phyloP scores from a whole-genome alignment of 768 basidiomycete genomes.

The Termitomyces eurrhizus region DNA sequence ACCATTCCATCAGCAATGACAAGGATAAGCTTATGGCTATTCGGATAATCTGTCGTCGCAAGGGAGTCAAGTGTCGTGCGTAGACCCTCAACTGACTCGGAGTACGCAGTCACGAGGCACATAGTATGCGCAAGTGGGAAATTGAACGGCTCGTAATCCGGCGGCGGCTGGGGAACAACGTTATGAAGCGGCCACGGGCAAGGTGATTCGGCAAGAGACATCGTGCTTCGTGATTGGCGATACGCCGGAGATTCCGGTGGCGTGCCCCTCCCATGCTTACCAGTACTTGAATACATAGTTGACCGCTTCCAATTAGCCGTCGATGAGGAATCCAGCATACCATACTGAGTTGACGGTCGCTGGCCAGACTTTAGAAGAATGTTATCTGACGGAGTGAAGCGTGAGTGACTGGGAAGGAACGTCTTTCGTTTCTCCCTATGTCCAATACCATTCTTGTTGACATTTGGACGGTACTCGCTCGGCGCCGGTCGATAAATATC shows the following conservation, averaged over 20 bases:
- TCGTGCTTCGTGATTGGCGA: conserved; percentile 76
- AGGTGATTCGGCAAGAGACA: conserved; percentile 67
- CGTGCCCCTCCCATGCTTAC: conserved; percentile 50
- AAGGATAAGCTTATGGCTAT: conserved; percentile 92
- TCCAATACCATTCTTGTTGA: conserved; percentile 63
- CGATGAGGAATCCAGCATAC: conserved; percentile 56
- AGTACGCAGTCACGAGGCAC: conserved; percentile 96
- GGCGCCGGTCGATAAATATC: conserved; percentile 96
- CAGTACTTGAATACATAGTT: conserved; percentile 46
- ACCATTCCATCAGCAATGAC: conserved; percentile 99
- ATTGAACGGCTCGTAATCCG: conserved; percentile 92
- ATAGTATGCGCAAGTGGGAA: conserved; percentile 94
- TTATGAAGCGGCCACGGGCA: conserved; percentile 93
- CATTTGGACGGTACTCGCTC: conserved; percentile 85
- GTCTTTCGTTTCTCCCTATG: conserved; percentile 55
- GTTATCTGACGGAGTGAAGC: conserved; percentile 73
- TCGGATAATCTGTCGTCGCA: conserved; percentile 97
- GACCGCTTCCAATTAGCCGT: conserved; percentile 53
- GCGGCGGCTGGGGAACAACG: conserved; percentile 89
- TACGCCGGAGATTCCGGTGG: conserved; percentile 72
- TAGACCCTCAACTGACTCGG: conserved; percentile 93
- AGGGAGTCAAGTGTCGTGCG: conserved; percentile 98
- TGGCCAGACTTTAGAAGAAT: conserved; percentile 44
- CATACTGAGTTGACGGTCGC: conserved; percentile 62
- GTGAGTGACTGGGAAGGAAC: conserved; percentile 64